Conservation (phyloP, 129 eudicot genomes). For the Silybum marianum region DNA sequence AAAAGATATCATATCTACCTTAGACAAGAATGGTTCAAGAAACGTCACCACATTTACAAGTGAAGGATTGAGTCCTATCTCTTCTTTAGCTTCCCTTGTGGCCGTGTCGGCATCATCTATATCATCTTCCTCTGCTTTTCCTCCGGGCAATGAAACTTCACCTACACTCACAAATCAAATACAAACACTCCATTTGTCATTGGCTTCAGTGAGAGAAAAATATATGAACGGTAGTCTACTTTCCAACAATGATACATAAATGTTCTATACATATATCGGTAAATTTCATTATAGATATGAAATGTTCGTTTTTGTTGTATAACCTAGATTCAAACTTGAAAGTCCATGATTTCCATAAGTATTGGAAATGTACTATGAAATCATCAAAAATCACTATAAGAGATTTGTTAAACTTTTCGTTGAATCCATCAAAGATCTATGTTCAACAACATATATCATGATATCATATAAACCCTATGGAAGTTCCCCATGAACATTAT, state of each 20-base stretch:
- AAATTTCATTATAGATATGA: not conserved
- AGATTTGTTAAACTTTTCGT: too few species aligned
- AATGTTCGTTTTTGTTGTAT: not conserved
- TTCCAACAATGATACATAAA: not conserved
- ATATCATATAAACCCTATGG: too few species aligned
- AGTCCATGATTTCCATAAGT: not conserved
- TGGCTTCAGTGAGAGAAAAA: not conserved
- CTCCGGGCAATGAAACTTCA: conserved; percentile 95
- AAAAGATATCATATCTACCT: conserved; percentile 46
- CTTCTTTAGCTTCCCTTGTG: conserved; percentile 92
- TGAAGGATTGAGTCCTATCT: conserved; percentile 88
- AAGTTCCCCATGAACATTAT: too few species aligned
- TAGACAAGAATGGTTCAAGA: conserved; percentile 89
- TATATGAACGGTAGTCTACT: not conserved
- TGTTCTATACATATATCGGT: not conserved
- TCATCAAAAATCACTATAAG: not conserved
- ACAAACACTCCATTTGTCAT: not conserved
- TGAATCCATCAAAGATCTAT: not conserved
- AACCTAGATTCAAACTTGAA: not conserved
- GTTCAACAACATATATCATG: not conserved
- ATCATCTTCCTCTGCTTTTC: conserved; percentile 87
- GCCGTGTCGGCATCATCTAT: conserved; percentile 79
- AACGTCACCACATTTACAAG: conserved; percentile 79
- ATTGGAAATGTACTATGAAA: too few species aligned
- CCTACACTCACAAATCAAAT: conserved; percentile 39